Conservation (phyloP, 306 rosid genomes). For the Notholithocarpus densiflorus region DNA sequence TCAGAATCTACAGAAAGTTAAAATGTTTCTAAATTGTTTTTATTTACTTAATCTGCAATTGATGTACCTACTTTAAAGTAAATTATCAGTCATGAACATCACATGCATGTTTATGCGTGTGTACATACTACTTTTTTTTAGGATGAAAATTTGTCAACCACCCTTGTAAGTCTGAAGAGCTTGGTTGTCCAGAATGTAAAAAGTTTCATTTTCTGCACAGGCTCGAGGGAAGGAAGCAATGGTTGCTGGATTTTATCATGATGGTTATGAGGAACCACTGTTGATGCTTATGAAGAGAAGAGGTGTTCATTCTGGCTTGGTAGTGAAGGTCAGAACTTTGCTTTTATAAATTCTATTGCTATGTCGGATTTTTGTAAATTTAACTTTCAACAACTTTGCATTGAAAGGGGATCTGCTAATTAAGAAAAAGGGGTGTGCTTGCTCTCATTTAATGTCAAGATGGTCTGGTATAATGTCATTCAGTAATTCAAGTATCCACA, state of each 20-base stretch:
- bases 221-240: constrained; percentile 90
- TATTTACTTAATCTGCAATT: neutral
- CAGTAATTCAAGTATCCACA: neutral
- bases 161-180: neutral
- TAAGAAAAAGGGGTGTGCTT: neutral
- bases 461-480: constrained; percentile 1
- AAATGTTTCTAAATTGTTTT: neutral
- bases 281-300: constrained; percentile 99
- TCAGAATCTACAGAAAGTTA: neutral
- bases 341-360: constrained; percentile 8
- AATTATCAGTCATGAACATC: neutral
- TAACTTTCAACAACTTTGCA: neutral
- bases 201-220: constrained; percentile 34
- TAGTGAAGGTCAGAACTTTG: constrained; percentile 72
- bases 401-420: constrained; percentile 7
- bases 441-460: constrained; percentile 13
- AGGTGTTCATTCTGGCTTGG: constrained; percentile 91
- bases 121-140: neutral
- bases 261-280: constrained; percentile 83
- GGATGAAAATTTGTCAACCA: neutral
- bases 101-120: neutral
- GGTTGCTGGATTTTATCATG: constrained; percentile 94
- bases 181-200: constrained; percentile 2
- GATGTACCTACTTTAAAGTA: neutral
- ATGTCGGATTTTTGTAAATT: constrained; percentile 9